Evolutionary conservation across 345 rosid species (phyloP).

Genomic region (Leavenworthia alabamica): DNA sequence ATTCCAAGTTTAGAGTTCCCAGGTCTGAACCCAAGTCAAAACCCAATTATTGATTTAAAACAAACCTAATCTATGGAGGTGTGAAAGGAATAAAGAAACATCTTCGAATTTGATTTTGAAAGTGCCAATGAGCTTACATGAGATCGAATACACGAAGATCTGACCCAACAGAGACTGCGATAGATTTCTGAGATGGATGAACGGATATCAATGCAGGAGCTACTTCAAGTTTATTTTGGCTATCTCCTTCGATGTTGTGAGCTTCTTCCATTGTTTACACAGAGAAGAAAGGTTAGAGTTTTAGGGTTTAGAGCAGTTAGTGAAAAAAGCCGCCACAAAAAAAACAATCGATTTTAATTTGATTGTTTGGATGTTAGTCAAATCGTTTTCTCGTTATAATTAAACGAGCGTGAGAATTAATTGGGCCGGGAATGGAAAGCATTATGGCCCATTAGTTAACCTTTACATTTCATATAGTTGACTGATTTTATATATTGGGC

Average conservation of each 20-base stretch:
- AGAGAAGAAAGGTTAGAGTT: neutral
- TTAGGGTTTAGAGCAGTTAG: conserved; percentile 31
- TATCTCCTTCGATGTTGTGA: conserved; percentile 45
- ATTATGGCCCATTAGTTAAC: neutral
- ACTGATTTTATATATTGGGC: too few relatives aligned
- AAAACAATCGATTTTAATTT: conserved; percentile 2
- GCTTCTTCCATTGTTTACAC: conserved; percentile 41
- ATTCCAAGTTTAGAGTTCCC: neutral
- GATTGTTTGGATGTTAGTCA: neutral
- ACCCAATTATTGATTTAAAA: neutral
- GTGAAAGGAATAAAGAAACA: neutral
- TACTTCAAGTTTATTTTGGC: conserved; percentile 47
- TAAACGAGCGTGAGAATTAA: neutral
- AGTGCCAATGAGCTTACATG: conserved; percentile 33
- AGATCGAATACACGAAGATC: conserved; percentile 85
- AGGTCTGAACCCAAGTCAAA: neutral
- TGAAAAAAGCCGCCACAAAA: too few relatives aligned
- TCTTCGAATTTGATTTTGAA: neutral
- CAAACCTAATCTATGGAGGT: neutral
- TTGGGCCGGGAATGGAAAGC: neutral
- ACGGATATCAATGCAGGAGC: conserved; percentile 74
- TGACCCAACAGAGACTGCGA: conserved; percentile 68
- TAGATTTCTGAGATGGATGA: conserved; percentile 64
- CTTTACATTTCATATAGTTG: too few relatives aligned
- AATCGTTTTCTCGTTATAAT: neutral